phyloP scores from a whole-genome alignment of 768 basidiomycete species.

The Hericium alpestre region DNA sequence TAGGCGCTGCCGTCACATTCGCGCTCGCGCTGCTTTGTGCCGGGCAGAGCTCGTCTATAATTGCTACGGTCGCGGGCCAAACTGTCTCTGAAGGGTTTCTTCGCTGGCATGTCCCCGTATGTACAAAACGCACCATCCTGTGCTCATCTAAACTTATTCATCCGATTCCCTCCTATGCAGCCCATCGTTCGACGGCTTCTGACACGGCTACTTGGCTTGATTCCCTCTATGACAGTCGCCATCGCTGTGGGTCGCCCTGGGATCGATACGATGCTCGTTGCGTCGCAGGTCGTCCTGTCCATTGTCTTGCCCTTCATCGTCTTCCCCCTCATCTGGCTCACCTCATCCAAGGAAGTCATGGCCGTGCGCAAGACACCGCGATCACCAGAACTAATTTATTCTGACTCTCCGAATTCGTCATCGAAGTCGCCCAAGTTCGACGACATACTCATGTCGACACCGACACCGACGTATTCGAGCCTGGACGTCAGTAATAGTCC shows the following conservation, averaged over 20 bases:
- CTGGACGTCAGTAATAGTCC: too few relatives aligned
- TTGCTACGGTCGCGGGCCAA: slow-evolving; percentile 86
- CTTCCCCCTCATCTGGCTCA: slow-evolving; percentile 72
- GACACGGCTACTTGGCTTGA: slow-evolving; percentile 71
- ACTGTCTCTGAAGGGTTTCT: slow-evolving; percentile 86
- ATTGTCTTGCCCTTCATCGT: slow-evolving; percentile 79
- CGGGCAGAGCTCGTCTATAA: slow-evolving; percentile 83
- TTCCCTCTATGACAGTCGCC: slow-evolving; percentile 77
- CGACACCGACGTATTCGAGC: too few relatives aligned
- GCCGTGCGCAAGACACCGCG: slow-evolving; percentile 25
- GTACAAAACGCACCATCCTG: not conserved
- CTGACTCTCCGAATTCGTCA: too few relatives aligned
- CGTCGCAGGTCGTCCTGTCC: slow-evolving; percentile 74
- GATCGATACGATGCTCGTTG: slow-evolving; percentile 71
- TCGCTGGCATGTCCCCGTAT: slow-evolving; percentile 72
- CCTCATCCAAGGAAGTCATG: slow-evolving; percentile 61
- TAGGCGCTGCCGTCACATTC: slow-evolving; percentile 78
- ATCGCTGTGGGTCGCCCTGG: slow-evolving; percentile 58
- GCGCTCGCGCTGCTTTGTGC: slow-evolving; percentile 41
- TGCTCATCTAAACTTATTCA: not conserved
- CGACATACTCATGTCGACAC: too few relatives aligned
- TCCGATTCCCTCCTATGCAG: slow-evolving; percentile 27
- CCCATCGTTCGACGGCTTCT: slow-evolving; percentile 68
- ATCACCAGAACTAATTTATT: too few relatives aligned
- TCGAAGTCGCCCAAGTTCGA: too few relatives aligned